phyloP scores from a whole-genome alignment of 805 yeast genomes.

The Teunomyces tritomae region DNA sequence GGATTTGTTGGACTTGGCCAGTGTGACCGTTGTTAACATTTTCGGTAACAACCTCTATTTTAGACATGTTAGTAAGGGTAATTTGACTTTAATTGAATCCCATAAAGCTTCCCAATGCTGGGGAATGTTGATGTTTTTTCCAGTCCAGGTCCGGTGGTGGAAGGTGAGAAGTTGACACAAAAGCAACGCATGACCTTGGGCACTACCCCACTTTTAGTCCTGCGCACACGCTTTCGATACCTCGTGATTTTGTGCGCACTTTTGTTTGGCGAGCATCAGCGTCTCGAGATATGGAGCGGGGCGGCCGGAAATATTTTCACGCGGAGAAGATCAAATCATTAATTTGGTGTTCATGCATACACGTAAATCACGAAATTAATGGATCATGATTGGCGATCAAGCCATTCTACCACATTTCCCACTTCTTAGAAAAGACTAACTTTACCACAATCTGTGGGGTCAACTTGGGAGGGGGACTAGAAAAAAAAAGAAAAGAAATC shows the following conservation, averaged over 20 bases:
- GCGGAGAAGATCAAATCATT: neutral
- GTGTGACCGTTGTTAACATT: constrained; percentile 71
- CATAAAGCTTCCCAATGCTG: neutral
- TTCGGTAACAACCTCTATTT: constrained; percentile 53
- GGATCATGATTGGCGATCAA: too few species aligned
- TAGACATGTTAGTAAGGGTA: constrained; percentile 39
- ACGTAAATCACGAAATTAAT: too few species aligned
- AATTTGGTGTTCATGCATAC: neutral
- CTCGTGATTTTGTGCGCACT: neutral
- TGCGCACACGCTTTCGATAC: neutral
- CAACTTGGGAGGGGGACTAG: neutral
- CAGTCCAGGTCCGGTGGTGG: constrained; percentile 1
- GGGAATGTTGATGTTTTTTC: constrained; percentile 5
- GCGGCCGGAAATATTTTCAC: neutral
- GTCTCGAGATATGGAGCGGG: neutral
- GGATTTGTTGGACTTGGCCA: constrained; percentile 58
- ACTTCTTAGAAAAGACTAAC: neutral
- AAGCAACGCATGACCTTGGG: constrained; percentile 3
- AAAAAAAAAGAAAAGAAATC: neutral
- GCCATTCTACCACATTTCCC: neutral
- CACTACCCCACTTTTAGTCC: constrained; percentile 4
- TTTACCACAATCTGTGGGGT: neutral
- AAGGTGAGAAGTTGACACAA: constrained; percentile 1
- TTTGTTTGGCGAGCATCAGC: neutral
- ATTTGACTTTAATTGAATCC: neutral